These are phyloP conservation scores for Nakazawaea wyomingensis DNA, from an alignment of 805 yeast genomes.

Conservation along the genomic window DNA sequence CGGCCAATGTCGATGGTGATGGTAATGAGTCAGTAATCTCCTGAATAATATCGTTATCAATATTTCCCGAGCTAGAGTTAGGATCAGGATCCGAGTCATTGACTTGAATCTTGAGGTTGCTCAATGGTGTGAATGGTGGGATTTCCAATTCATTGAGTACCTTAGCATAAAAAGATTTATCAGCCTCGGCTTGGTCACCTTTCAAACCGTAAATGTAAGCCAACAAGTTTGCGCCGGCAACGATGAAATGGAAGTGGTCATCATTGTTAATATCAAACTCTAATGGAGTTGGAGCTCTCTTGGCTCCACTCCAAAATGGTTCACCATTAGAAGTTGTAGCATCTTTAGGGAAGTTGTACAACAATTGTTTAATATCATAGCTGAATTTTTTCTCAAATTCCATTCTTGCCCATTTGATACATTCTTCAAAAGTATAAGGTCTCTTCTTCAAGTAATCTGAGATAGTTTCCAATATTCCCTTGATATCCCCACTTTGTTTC, in stretches of 20 bases:
- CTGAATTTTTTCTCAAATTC: constrained; percentile 83
- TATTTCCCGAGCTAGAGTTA: constrained; percentile 41
- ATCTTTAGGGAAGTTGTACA: constrained; percentile 93
- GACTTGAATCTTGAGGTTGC: constrained; percentile 76
- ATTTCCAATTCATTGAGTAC: constrained; percentile 47
- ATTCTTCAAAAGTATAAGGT: constrained; percentile 88
- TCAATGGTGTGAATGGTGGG: constrained; percentile 68
- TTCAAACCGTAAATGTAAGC: constrained; percentile 88
- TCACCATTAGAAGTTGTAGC: constrained; percentile 86
- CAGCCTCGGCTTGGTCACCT: constrained; percentile 56
- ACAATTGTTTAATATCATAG: constrained; percentile 82
- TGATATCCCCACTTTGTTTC: constrained; percentile 89
- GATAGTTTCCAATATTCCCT: constrained; percentile 79
- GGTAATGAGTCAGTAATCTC: constrained; percentile 77
- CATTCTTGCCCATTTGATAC: constrained; percentile 90
- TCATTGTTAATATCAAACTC: constrained; percentile 67
- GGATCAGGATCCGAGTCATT: constrained; percentile 88
- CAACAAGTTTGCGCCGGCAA: constrained; percentile 85
- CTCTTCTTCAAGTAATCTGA: constrained; percentile 68
- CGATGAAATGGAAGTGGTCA: constrained; percentile 78
- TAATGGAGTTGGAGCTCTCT: constrained; percentile 91
- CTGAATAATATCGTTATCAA: constrained; percentile 62
- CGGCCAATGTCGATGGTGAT: constrained; percentile 81
- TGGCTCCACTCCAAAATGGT: constrained; percentile 97
- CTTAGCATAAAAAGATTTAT: constrained; percentile 42